phyloP scores from a whole-genome alignment of 1,284 basidiomycete species.

The Coniophora puteana region DNA sequence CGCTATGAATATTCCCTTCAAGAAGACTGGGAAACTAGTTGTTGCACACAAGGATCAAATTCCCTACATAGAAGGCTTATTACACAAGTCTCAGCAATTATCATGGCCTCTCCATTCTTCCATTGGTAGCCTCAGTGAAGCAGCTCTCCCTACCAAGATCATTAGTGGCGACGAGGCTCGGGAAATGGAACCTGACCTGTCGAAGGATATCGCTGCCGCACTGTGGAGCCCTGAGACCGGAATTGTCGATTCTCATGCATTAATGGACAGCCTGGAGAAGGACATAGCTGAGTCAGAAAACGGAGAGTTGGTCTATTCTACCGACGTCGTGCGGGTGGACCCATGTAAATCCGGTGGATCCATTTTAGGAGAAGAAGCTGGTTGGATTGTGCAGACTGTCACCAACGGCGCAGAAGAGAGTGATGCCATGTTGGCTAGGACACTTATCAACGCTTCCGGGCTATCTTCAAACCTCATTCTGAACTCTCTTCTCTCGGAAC shows the following conservation, averaged over 20 bases:
- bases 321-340: slow-evolving; percentile 88
- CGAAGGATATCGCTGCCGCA: slow-evolving; percentile 65
- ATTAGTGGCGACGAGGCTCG: slow-evolving; percentile 72
- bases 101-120: slow-evolving; percentile 45
- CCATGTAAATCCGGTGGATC: slow-evolving; percentile 33
- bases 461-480: slow-evolving; percentile 72
- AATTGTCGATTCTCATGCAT: slow-evolving; percentile 84
- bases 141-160: slow-evolving; percentile 62
- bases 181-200: slow-evolving; percentile 81
- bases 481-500: slow-evolving; percentile 63
- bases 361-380: slow-evolving; percentile 39
- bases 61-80: slow-evolving; percentile 67
- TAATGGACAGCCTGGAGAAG: slow-evolving; percentile 77
- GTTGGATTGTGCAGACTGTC: slow-evolving; percentile 72
- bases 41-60: slow-evolving; percentile 69
- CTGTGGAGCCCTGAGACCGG: slow-evolving; percentile 87
- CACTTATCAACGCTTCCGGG: slow-evolving; percentile 87
- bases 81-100: slow-evolving; percentile 57
- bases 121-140: slow-evolving; percentile 15
- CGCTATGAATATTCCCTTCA: slow-evolving; percentile 61
- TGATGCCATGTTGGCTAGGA: slow-evolving; percentile 80
- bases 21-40: slow-evolving; percentile 85
- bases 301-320: slow-evolving; percentile 80
- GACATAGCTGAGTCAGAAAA: slow-evolving; percentile 72
- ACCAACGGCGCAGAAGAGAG: slow-evolving; percentile 44